Conservation (phyloP, 305 asterid genomes). For the Lippia alba region DNA sequence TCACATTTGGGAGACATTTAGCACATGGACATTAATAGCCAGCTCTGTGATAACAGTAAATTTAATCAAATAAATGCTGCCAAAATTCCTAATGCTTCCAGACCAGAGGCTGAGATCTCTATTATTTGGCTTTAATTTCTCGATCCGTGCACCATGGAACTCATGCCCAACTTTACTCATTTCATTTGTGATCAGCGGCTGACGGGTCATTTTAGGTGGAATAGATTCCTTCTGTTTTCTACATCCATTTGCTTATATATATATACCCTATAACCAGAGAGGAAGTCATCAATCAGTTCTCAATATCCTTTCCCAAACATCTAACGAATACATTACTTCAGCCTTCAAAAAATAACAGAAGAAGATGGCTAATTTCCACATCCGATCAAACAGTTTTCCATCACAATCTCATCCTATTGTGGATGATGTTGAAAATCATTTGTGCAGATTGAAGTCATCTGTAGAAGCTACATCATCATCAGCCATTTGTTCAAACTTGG, state of each 20-base stretch:
- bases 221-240: constrained; percentile 38
- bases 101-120: constrained; percentile 25
- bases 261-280: constrained; percentile 24
- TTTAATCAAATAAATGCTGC: constrained; percentile 2
- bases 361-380: constrained; percentile 41
- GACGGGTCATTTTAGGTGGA: constrained; percentile 36
- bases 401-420: constrained; percentile 37
- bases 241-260: constrained; percentile 24
- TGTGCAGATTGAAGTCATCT: constrained; percentile 25
- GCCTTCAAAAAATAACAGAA: background rate
- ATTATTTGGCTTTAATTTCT: constrained; percentile 17
- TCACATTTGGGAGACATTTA: background rate
- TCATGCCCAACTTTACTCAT: constrained; percentile 21
- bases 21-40: background rate
- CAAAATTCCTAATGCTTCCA: constrained; percentile 10
- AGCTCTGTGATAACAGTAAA: background rate
- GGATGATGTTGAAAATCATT: constrained; percentile 28
- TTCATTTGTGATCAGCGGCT: background rate
- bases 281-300: background rate
- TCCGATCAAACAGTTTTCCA: constrained; percentile 46
- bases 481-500: constrained; percentile 29
- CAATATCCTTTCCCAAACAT: constrained; percentile 17
- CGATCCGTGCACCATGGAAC: constrained; percentile 27
- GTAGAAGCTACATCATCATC: constrained; percentile 35
- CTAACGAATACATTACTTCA: background rate